Conservation (phyloP, 306 rosid genomes). For the Rosa multiflora region DNA sequence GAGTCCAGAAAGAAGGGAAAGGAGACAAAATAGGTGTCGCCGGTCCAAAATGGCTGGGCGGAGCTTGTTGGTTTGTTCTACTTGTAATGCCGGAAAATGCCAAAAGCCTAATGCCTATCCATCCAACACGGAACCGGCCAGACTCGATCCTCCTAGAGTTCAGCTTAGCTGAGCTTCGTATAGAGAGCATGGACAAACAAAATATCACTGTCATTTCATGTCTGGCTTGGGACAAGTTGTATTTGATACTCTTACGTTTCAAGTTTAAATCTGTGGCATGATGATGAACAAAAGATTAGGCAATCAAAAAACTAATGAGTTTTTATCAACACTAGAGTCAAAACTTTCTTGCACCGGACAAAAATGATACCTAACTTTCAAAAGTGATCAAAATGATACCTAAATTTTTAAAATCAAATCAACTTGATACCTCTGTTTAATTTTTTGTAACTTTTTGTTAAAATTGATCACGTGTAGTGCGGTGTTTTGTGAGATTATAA, state of each 20-base stretch:
- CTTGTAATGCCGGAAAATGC: not conserved
- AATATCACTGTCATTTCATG: not conserved
- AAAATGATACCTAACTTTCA: no score
- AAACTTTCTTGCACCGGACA: no score
- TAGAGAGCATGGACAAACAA: not conserved
- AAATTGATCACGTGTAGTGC: no score
- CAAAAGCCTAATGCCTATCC: constrained; percentile 40
- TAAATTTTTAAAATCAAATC: no score
- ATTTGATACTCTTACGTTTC: not conserved
- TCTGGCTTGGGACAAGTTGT: not conserved
- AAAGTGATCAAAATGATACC: no score
- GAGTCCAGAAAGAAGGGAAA: not conserved
- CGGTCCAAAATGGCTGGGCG: constrained; percentile 27
- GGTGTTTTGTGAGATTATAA: no score
- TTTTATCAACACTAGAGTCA: no score
- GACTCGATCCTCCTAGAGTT: not conserved
- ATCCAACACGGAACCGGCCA: constrained; percentile 47
- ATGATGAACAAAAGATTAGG: no score
- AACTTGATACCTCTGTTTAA: no score
- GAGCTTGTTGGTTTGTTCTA: not conserved
- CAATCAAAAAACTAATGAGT: no score
- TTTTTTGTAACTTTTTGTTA: no score
- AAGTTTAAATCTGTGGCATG: not conserved
- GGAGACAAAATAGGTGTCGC: constrained; percentile 41
- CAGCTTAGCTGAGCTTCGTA: not conserved